Conservation (phyloP, 306 rosid genomes). For the Luffa aegyptiaca region DNA sequence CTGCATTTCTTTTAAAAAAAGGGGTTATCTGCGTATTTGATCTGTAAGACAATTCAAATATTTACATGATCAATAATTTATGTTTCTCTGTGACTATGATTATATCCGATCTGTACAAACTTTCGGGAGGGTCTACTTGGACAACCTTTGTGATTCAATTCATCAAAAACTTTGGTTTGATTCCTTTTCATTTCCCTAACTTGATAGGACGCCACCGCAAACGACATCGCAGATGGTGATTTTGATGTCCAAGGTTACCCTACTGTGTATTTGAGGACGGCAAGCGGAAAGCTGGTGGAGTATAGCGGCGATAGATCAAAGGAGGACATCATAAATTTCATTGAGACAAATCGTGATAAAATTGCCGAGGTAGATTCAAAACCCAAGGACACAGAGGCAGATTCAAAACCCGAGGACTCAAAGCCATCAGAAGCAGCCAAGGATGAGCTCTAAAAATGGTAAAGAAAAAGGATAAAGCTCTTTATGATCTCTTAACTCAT, state of each 20-base stretch:
- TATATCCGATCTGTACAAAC: background rate
- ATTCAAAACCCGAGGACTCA: background rate
- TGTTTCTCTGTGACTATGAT: background rate
- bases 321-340: conserved; percentile 58
- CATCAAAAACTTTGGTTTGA: background rate
- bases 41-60: background rate
- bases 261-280: conserved; percentile 59
- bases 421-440: conserved; percentile 16
- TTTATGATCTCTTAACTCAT: background rate
- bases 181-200: background rate
- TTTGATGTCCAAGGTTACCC: conserved; percentile 83
- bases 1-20: background rate
- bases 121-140: background rate
- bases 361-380: conserved; percentile 11
- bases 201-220: conserved; percentile 80
- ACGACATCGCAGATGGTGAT: conserved; percentile 46
- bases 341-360: conserved; percentile 65
- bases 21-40: background rate
- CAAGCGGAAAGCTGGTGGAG: conserved; percentile 50
- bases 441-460: conserved; percentile 66
- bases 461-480: background rate
- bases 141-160: background rate
- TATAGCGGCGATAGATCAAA: conserved; percentile 61
- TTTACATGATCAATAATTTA: background rate
- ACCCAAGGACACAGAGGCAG: conserved; percentile 22